Evolutionary conservation across 192 early-diverging fungal genomes (phyloP).

Genomic region (Chytriomyces hyalinus): DNA sequence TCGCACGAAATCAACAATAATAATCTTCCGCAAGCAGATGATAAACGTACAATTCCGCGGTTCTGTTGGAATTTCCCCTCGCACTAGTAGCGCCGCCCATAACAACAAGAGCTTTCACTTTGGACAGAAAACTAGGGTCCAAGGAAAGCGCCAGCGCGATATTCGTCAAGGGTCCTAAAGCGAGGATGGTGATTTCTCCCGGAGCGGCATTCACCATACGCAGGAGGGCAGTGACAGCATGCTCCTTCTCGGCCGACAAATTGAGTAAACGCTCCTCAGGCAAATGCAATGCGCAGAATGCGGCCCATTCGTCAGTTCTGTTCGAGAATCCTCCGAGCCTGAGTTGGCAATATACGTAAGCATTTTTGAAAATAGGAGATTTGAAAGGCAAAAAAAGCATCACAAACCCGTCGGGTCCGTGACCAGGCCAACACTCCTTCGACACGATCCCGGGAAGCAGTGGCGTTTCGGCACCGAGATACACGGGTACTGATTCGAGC

Average conservation of each 20-base stretch:
- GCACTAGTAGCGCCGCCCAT: constrained; percentile 57
- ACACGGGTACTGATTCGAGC: constrained; percentile 39
- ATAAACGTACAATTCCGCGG: constrained; percentile 35
- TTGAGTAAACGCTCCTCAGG: not conserved
- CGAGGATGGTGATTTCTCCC: constrained; percentile 41
- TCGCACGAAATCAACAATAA: not conserved
- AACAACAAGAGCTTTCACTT: constrained; percentile 46
- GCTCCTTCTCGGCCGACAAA: constrained; percentile 28
- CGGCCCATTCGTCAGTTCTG: not conserved
- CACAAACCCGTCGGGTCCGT: not conserved
- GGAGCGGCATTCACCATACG: constrained; percentile 43
- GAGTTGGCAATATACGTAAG: no score
- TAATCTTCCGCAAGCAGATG: not conserved
- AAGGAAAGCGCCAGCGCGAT: constrained; percentile 54
- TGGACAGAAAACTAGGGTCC: constrained; percentile 52
- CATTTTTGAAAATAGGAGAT: no score
- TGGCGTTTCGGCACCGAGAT: constrained; percentile 44
- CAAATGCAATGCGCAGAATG: not conserved
- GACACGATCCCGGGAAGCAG: constrained; percentile 37
- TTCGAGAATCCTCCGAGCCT: no score
- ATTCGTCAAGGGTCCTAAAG: constrained; percentile 58
- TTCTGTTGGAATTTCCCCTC: constrained; percentile 53
- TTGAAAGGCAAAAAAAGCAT: no score
- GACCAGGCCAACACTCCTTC: not conserved
- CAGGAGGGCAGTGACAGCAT: constrained; percentile 48